phyloP scores from a whole-genome alignment of 768 basidiomycete genomes.

The Lactarius indigo region DNA sequence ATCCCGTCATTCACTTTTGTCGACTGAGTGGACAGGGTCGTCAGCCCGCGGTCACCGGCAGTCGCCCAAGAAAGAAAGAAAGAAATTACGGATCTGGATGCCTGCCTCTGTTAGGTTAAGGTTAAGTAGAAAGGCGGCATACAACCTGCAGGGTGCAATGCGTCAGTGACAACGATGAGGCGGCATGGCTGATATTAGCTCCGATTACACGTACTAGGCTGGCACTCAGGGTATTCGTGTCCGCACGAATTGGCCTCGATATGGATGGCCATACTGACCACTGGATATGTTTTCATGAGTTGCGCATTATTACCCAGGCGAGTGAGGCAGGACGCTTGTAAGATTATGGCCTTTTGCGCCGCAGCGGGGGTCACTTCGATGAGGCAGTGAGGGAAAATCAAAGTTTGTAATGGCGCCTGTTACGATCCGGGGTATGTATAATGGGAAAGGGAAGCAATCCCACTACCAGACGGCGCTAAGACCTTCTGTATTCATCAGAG shows the following conservation, averaged over 20 bases:
- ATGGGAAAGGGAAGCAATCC: neutral
- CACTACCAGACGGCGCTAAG: neutral
- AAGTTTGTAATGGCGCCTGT: neutral
- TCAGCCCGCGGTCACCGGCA: neutral
- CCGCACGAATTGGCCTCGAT: neutral
- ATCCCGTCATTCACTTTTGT: neutral
- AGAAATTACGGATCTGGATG: neutral
- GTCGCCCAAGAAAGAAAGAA: neutral
- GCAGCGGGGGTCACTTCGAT: neutral
- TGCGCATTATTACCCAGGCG: neutral
- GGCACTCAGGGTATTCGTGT: neutral
- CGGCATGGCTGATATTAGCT: neutral
- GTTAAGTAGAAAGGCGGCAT: neutral
- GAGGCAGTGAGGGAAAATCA: no score
- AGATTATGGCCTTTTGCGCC: neutral
- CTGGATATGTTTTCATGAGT: neutral
- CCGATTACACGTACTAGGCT: neutral
- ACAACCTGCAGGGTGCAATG: neutral
- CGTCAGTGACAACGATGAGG: neutral
- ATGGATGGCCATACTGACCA: neutral
- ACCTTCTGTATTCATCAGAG: no score
- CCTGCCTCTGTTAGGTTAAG: neutral
- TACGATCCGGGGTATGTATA: neutral
- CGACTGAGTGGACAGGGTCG: neutral
- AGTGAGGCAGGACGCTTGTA: neutral